These are phyloP conservation scores for Bolboschoenoplectus hybrid DNA, from an alignment of 202 grass and related monocot genomes.

Conservation along the genomic window DNA sequence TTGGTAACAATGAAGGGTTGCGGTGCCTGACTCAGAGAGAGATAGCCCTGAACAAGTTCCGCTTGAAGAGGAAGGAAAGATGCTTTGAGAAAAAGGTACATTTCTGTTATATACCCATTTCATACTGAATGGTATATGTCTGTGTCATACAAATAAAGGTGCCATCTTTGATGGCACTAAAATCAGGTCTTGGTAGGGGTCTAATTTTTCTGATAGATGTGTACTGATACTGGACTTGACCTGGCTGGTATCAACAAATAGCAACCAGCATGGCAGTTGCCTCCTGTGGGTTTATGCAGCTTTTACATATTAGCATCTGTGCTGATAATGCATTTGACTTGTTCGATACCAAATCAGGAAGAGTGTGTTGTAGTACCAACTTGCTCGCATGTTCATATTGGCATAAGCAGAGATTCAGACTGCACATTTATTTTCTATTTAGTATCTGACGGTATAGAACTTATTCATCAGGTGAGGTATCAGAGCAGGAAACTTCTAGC, in stretches of 20 bases:
- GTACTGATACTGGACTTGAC: background rate
- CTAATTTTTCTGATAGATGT: background rate
- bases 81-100: conserved; percentile 98
- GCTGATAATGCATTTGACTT: background rate
- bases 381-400: background rate
- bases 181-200: background rate
- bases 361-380: background rate
- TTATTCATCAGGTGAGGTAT: conserved; percentile 72
- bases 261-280: background rate
- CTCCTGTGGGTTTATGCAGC: background rate
- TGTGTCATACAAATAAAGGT: background rate
- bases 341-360: background rate
- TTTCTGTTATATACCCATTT: background rate
- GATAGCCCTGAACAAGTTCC: conserved; percentile 88
- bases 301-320: background rate
- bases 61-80: conserved; percentile 93
- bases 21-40: conserved; percentile 63
- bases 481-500: conserved; percentile 95
- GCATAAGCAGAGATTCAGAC: conserved; percentile 18
- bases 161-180: background rate
- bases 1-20: conserved; percentile 35
- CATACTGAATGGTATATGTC: background rate
- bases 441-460: background rate
- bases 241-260: background rate
- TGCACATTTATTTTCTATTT: conserved; percentile 33